These are phyloP conservation scores for Irineochytrium annulatum DNA, from an alignment of 192 early-diverging fungal genomes.

Conservation along the genomic window DNA sequence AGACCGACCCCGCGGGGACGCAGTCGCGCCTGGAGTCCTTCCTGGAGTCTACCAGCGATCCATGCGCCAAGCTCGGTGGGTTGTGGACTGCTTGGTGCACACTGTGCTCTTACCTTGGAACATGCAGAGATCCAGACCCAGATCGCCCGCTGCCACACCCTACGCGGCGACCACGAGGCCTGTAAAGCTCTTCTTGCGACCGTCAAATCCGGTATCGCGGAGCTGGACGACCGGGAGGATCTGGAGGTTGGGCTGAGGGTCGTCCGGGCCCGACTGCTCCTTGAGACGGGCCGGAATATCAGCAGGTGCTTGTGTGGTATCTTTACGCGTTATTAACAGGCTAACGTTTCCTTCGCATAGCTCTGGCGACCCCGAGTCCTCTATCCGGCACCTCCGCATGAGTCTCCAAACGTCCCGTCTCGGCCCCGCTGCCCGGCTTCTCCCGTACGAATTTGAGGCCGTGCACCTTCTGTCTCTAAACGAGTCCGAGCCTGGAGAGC, in stretches of 20 bases:
- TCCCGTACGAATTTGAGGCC: background rate
- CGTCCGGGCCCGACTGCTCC: background rate
- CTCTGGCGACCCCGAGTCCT: background rate
- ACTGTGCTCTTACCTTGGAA: no score
- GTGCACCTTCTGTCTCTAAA: background rate
- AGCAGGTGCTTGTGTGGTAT: no score
- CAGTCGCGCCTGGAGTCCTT: no score
- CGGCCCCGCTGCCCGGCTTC: background rate
- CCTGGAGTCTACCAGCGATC: no score
- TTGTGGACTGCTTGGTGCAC: no score
- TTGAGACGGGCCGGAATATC: background rate
- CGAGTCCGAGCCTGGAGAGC: background rate
- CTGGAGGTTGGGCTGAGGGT: background rate
- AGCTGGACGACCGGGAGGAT: background rate
- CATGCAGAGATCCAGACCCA: background rate
- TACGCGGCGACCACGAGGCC: background rate
- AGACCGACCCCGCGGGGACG: no score
- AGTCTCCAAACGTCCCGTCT: background rate
- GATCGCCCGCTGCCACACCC: background rate
- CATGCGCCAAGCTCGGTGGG: no score
- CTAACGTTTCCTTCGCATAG: no score
- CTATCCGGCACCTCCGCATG: conserved; percentile 1
- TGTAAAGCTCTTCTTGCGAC: background rate
- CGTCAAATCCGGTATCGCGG: background rate
- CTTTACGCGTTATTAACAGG: no score